Percentiles rank a stretch among this genome's conserved stretches.
Conservation (phyloP, 768 basidiomycete species). For the Lactarius sp. region DNA sequence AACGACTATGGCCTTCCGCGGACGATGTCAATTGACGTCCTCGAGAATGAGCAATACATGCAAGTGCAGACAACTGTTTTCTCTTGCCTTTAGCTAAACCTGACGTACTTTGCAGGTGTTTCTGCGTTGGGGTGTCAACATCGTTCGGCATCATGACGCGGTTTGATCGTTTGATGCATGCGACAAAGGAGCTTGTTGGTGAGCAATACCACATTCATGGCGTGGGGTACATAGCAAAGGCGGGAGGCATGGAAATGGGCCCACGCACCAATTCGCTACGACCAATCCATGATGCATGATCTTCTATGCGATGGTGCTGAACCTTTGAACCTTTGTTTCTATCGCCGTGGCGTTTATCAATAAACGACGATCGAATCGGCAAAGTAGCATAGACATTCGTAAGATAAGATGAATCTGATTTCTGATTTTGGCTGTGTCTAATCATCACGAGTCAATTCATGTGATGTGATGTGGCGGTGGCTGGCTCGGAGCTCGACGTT, state of each 20-base stretch:
- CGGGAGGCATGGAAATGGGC: slow-evolving; percentile 31
- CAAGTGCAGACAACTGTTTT: slow-evolving; percentile 36
- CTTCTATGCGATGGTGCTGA: neutral
- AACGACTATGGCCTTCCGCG: slow-evolving; percentile 72
- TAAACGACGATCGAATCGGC: neutral
- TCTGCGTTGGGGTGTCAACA: slow-evolving; percentile 69
- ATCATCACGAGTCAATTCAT: neutral
- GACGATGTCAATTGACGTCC: slow-evolving; percentile 63
- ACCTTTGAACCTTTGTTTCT: neutral
- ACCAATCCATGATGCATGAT: slow-evolving; percentile 17
- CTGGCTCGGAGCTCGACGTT: no score
- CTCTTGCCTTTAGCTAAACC: neutral
- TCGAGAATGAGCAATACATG: slow-evolving; percentile 77
- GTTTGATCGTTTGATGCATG: slow-evolving; percentile 73
- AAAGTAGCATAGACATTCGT: no score
- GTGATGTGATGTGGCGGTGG: no score
- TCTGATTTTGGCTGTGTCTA: neutral
- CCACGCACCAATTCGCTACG: slow-evolving; percentile 32
- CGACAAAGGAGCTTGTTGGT: slow-evolving; percentile 80
- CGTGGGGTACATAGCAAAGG: slow-evolving; percentile 37
- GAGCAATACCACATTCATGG: slow-evolving; percentile 85
- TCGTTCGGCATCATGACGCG: slow-evolving; percentile 64
- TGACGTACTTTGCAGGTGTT: slow-evolving; percentile 40
- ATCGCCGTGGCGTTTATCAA: neutral
- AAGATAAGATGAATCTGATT: no score